Evolutionary conservation across 768 basidiomycete genomes (phyloP), one percentile per base, ranked within the genome.

Genomic region (Psilocybe cubensis): DNA sequence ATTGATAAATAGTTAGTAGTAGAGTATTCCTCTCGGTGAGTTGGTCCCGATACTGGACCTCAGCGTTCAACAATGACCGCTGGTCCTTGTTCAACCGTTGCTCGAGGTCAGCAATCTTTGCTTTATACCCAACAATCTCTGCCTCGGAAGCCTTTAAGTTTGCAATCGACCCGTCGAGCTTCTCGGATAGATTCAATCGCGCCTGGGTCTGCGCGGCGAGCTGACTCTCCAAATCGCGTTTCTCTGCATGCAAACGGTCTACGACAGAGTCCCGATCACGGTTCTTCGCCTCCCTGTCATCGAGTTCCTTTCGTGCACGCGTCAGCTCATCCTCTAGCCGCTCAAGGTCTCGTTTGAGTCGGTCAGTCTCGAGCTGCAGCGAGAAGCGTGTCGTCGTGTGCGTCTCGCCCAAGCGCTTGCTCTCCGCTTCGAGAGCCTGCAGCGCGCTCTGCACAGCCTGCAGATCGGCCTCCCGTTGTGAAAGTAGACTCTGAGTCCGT

Each of bases 11-110:
- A 7, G 93, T 94, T 64, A 97, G 76, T 52, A 98, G 75, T 27
- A 98, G 78, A 23, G 94, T 95, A 70, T 95, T 97, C 54, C 94
- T 79, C 77, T 98, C 96, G 17, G 93, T 94, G 29, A 96, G 72
- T 74, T 98, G 96, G 72, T 96, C 92, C 24, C 95, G 81, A 68
- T 92, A 94, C 72, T 93, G 88, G 52, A 75, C 83, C 72, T 96
- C 94, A 2, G 87, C 85, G 21, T 74, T 70, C 60, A 92, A 69
- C 57, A 94, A 68, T 40, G 84, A 79, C 33, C 91, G 79, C 70
- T 94, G 91, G 60, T 95, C 94, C 71, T 92, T 93, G 38, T 85
- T 83, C 60, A 96, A 72, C 56, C 92, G 78, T 58, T 82, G 79
- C 75, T 98, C 96, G 44, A 97, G 74, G 23, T 94, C 91, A 17